Conservation (phyloP, 179 eudicot species). For the Carnegiea gigantea region DNA sequence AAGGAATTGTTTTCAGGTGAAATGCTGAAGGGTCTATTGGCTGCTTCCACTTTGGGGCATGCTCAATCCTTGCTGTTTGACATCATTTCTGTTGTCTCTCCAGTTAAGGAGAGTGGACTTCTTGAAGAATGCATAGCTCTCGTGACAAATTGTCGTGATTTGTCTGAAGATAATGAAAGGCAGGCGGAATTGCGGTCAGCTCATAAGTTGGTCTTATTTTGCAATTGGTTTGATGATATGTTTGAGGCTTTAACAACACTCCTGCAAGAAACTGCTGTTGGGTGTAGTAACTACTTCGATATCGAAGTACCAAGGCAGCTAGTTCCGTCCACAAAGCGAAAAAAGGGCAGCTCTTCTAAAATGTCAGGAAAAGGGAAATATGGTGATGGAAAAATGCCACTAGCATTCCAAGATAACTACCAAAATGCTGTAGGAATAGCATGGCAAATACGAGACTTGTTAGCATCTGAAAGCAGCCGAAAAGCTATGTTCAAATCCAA, state of each 20-base stretch:
- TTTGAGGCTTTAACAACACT: slow-evolving; percentile 47
- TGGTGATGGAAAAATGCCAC: slow-evolving; percentile 35
- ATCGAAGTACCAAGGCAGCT: slow-evolving; percentile 43
- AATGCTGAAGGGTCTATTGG: slow-evolving; percentile 58
- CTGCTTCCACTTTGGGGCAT: slow-evolving; percentile 45
- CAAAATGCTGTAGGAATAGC: slow-evolving; percentile 61
- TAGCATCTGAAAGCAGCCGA: slow-evolving; percentile 51
- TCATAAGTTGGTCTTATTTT: slow-evolving; percentile 70
- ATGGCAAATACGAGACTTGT: slow-evolving; percentile 90
- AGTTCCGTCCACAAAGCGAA: slow-evolving; percentile 45
- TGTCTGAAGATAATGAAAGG: slow-evolving; percentile 51
- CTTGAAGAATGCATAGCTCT: slow-evolving; percentile 60
- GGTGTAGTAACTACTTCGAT: slow-evolving; percentile 51
- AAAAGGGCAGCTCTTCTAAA: slow-evolving; percentile 42
- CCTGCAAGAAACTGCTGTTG: slow-evolving; percentile 53
- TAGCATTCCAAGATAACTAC: slow-evolving; percentile 56
- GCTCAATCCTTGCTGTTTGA: slow-evolving; percentile 70
- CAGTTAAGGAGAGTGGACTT: slow-evolving; percentile 45
- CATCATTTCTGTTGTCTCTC: slow-evolving; percentile 52
- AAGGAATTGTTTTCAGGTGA: slow-evolving; percentile 58
- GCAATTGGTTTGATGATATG: slow-evolving; percentile 69
- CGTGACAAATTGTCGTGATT: slow-evolving; percentile 51
- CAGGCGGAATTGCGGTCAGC: slow-evolving; percentile 80
- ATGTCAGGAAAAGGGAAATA: slow-evolving; percentile 36
- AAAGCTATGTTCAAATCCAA: slow-evolving; percentile 55